These are phyloP conservation scores for Aspergillus fumigatus DNA, from an alignment of 2,329 filamentous ascomycete genomes.

Conservation along the genomic window DNA sequence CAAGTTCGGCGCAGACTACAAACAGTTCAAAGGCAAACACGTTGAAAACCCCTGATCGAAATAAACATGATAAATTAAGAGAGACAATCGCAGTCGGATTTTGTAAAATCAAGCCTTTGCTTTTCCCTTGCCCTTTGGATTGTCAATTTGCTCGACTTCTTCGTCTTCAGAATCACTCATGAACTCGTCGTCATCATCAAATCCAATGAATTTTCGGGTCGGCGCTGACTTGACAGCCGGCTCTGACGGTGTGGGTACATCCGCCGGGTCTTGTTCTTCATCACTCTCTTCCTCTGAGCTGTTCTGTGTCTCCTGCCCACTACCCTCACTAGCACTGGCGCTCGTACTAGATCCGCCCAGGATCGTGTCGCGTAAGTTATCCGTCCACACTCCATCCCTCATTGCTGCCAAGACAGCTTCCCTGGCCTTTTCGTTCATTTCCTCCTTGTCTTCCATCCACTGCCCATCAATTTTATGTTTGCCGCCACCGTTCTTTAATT, in stretches of 20 bases:
- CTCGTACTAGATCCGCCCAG: conserved; percentile 35
- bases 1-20: background rate
- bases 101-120: conserved; percentile 24
- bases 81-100: conserved; percentile 3
- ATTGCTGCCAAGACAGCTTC: conserved; percentile 71
- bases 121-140: conserved; percentile 33
- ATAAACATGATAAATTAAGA: conserved; percentile 17
- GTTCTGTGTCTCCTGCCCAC: conserved; percentile 27
- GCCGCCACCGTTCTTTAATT: conserved; percentile 70
- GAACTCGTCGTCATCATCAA: conserved; percentile 47
- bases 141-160: conserved; percentile 18
- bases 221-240: conserved; percentile 22
- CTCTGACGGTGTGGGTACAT: conserved; percentile 25
- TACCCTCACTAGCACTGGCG: conserved; percentile 37
- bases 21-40: background rate
- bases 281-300: conserved; percentile 35
- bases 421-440: conserved; percentile 76
- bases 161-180: conserved; percentile 42
- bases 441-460: conserved; percentile 94
- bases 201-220: conserved; percentile 40
- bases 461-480: conserved; percentile 70
- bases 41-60: background rate
- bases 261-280: conserved; percentile 33
- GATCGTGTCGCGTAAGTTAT: conserved; percentile 36
- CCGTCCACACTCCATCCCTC: conserved; percentile 52